Evolutionary conservation across 176 grass and related monocot genomes (phyloP).

Genomic region (Saccharum spontaneum): DNA sequence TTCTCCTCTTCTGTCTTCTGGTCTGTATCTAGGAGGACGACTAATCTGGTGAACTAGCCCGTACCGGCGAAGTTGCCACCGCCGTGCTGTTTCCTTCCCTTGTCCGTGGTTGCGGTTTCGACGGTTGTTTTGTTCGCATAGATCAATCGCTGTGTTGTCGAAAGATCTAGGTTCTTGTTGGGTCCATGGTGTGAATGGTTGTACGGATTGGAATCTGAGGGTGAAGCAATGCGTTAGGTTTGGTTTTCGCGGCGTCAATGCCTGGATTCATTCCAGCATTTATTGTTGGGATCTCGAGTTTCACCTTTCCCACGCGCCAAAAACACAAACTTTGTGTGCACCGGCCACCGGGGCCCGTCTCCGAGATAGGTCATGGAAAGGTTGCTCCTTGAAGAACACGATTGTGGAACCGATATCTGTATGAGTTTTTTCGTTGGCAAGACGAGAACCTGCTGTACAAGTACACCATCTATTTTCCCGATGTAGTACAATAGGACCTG

Average conservation of each 20-base stretch:
- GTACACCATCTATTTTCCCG: not conserved
- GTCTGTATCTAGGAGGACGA: not conserved
- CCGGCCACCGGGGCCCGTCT: not conserved
- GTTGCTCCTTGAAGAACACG: not conserved
- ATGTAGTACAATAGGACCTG: not conserved
- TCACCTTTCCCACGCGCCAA: not conserved
- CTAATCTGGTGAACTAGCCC: slow-evolving; percentile 1
- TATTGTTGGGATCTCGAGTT: not conserved
- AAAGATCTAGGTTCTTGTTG: not conserved
- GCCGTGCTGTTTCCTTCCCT: not conserved
- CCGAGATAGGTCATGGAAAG: not conserved
- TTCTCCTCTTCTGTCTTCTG: no score
- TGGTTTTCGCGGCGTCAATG: not conserved
- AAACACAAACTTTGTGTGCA: not conserved
- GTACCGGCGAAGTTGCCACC: not conserved
- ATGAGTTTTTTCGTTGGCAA: not conserved
- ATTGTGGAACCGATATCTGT: not conserved
- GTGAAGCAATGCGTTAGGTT: not conserved
- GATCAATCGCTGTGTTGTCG: not conserved
- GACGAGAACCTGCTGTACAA: not conserved
- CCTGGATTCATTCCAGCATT: not conserved
- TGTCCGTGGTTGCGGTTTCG: not conserved
- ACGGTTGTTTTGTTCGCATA: not conserved
- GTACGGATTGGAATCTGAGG: not conserved
- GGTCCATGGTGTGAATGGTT: not conserved